A percentile compares a stretch with the other conserved stretches of the same genome.
Conservation (phyloP, 1,284 basidiomycete genomes). For the Prillingera fragicola region DNA sequence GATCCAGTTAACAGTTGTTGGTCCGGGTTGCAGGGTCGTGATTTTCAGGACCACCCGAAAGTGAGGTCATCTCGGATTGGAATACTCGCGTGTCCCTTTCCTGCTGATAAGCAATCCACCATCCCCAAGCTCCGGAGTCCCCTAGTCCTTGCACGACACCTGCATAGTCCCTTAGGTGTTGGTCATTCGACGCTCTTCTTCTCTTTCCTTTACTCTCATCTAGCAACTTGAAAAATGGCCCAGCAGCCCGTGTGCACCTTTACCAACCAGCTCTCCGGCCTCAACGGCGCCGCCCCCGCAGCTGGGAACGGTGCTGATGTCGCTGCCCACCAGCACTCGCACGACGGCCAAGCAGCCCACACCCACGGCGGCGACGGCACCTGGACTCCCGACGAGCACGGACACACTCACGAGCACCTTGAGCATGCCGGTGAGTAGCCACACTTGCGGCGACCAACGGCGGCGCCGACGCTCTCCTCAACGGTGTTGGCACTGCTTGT, state of each 20-base stretch:
- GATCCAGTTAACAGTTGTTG: too few species aligned
- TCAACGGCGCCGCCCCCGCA: constrained; percentile 13
- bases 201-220: neutral
- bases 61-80: too few species aligned
- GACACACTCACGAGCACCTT: constrained; percentile 84
- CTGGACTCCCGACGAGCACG: constrained; percentile 59
- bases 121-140: too few species aligned
- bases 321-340: constrained; percentile 26
- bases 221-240: constrained; percentile 13
- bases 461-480: too few species aligned
- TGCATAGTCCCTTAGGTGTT: too few species aligned
- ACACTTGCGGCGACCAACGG: too few species aligned
- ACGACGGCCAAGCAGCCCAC: constrained; percentile 11
- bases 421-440: constrained; percentile 75
- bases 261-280: constrained; percentile 37
- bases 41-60: too few species aligned
- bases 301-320: constrained; percentile 38
- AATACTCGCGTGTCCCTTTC: too few species aligned
- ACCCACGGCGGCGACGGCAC: constrained; percentile 16
- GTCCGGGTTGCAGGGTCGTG: too few species aligned
- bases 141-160: too few species aligned
- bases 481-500: too few species aligned
- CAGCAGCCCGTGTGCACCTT: constrained; percentile 41
- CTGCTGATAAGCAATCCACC: too few species aligned
- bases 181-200: neutral